Base-by-base conservation (phyloP, 1,284 basidiomycete genomes). In the Ganoderma multipileum region DNA sequence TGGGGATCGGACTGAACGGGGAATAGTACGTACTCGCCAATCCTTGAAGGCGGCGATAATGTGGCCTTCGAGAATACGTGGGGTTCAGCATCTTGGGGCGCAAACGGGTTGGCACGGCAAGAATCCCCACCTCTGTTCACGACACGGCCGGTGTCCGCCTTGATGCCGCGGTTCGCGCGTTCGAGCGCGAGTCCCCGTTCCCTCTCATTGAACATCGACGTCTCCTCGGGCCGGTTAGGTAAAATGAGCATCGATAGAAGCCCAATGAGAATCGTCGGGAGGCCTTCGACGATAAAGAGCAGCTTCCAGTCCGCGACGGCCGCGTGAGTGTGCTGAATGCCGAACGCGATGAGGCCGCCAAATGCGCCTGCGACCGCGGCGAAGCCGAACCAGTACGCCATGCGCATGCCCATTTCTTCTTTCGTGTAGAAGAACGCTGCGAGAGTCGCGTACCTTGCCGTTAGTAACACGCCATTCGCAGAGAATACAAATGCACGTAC, bases 321-420 rank as follows among this genome's bases (percentile, higher is more conserved):
- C 11, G 83, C 73, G 70, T 89, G 79, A 6, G 83, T 83, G 73
- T 91, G 83, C 73, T 91, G 87, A 11, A 93, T 83, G 0, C 90
- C 92, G 74, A 91, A 93, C 0, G 92, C 91, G 50, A 93, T 85
- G 23, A 93, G 80, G 26, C 92, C 92, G 23, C 92, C 90, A 67
- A 94, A 93, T 16, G 92, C 92, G 30, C 92, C 92, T 50, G 92
- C 90, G 11, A 93, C 89, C 1, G 92, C 90, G 23, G 92, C 92
- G 74, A 93, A 93, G 11, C 90, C 91, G 74, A 93, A 92, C 91
- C 91, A 94, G 76, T 89, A 87, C 3, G 91, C 92, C 81, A 94
- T 84, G 76, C 92, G 85, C 61, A 90, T 79, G 18, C 92, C 92
- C 73, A 91, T 85, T 77, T 94, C 92, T 6, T 83, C 76, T 73